A percentile compares a stretch with the other conserved stretches of the same genome.
These are phyloP conservation scores for Calonectria pauciramosa DNA, from an alignment of 2,329 filamentous ascomycete species.

Conservation along the genomic window DNA sequence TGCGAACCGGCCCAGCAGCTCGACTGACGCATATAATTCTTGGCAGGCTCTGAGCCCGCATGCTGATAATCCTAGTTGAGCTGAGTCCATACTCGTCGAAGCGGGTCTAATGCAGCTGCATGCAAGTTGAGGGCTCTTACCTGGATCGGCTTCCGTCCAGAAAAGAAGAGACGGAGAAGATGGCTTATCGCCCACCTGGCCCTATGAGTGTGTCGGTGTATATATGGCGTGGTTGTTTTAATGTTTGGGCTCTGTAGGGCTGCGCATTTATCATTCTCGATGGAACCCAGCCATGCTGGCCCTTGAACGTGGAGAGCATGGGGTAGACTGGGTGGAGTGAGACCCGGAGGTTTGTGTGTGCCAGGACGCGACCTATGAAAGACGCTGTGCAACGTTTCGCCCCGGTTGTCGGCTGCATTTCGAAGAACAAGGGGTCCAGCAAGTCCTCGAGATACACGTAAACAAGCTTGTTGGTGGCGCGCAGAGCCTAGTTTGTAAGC, in stretches of 20 bases:
- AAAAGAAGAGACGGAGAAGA: background rate
- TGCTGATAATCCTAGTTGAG: background rate
- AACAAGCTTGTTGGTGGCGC: background rate
- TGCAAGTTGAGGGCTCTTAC: background rate
- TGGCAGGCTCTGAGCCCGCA: background rate
- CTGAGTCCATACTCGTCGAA: background rate
- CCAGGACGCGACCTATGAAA: background rate
- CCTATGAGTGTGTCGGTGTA: background rate
- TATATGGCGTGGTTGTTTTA: background rate
- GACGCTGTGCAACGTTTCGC: slow-evolving; percentile 1
- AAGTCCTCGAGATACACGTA: background rate
- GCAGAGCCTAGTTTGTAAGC: background rate
- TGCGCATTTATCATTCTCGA: background rate
- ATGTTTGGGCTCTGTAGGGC: background rate
- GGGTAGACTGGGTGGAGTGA: background rate
- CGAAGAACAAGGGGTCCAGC: background rate
- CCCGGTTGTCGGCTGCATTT: background rate
- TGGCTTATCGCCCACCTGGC: too few species aligned
- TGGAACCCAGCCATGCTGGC: background rate
- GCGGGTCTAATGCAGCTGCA: background rate
- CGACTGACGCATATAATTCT: background rate
- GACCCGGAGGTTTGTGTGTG: background rate
- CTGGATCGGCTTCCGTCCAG: background rate
- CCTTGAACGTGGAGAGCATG: background rate
- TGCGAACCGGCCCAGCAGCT: too few species aligned